Evolutionary conservation across 2,329 filamentous ascomycete genomes (phyloP), one percentile per base, ranked within the genome.

Genomic region (Fusarium xyrophilum): DNA sequence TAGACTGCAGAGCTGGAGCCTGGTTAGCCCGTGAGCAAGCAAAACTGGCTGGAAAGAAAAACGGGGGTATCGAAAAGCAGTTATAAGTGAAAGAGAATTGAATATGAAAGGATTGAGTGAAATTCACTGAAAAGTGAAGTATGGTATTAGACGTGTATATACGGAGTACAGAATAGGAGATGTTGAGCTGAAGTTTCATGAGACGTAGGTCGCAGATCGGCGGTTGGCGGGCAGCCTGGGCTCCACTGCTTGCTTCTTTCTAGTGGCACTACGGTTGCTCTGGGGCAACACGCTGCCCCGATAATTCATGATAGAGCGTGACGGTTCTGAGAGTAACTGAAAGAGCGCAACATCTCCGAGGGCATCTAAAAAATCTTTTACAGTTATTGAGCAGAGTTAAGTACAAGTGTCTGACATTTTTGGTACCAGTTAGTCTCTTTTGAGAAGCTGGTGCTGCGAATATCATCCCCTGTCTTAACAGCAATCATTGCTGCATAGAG

Each of bases 401-500:
- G 12, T 42, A 17, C 23, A 17, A 14, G 19, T 1, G 4, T 12
- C n/a, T 6, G 5, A 11, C 4, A n/a, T 25, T 47, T 32, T 47
- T 30, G 5, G 4, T 17, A 5, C 3, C 3, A 6, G 13, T 40
- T 3, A 30, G 4, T 19, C 21, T 9, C 11, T 33, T 12, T 11
- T 27, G 8, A 48, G 12, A 4, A 11, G 35, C 25, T 30, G 28
- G 38, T 6, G 6, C 25, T n/a, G 14, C 23, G 25, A 21, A 27
- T 23, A 8, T 44, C 32, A 40, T 60, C 14, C 23, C 9, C 6
- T 14, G 17, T 44, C 33, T 55, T 79, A 79, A 74, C 78, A 73
- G 13, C 63, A 71, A 56, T 75, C 76, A 79, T 74, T 78, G 68
- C 51, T 63, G 27, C 39, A 43, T 65, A 65, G 77, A 78, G 78